Base-by-base conservation (phyloP, 164 flowering plant genomes). In the Kalanchoe fedtschenkoi region DNA sequence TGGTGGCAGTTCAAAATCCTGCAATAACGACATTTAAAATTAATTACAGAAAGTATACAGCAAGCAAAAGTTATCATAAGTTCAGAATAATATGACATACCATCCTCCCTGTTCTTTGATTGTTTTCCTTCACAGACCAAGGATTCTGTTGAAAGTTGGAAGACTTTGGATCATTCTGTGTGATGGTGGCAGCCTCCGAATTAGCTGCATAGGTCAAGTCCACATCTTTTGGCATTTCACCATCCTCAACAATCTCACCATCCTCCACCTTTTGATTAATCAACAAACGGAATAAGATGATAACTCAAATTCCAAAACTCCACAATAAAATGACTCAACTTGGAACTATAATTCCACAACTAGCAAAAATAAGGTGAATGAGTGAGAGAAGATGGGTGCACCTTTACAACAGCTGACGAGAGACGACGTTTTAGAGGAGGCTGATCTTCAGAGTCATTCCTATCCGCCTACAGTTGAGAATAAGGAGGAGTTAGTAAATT, bases 351-450 rank as follows among this genome's bases (percentile, higher is more conserved):
- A n/a, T n/a, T n/a, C n/a, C n/a, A n/a, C n/a, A n/a, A 30, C 21
- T 26, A 38, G 4, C 19, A 38, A 37, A 35, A 9, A 60, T 22
- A 60, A 33, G 22, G 41, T 34, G 21, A 42, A 43, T 34, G 4
- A 35, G 17, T 34, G 17, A n/a, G n/a, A n/a, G n/a, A n/a, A n/a
- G n/a, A n/a, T n/a, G n/a, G n/a, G n/a, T n/a, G 4, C 10, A 57
- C 98, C 96, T 82, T 90, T 29, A 93, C 95, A 69, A 93, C 91
- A 35, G 99, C 93, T 1, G 97, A 93, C 46, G 85, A 85, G 5
- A 90, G 78, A 21, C 97, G 76, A 42, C 89, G 77, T 67, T 93
- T 93, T 0, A 89, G 80, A 6, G 89, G 78, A 53, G 92, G 92
- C 61, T 83, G 89, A 62, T 87, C 92, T 63, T 85, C 91, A 0